Percentiles rank a stretch among this genome's conserved stretches.
Evolutionary conservation across 2,329 filamentous ascomycete genomes (phyloP).

Genomic region (Metarhizium guizhouense): DNA sequence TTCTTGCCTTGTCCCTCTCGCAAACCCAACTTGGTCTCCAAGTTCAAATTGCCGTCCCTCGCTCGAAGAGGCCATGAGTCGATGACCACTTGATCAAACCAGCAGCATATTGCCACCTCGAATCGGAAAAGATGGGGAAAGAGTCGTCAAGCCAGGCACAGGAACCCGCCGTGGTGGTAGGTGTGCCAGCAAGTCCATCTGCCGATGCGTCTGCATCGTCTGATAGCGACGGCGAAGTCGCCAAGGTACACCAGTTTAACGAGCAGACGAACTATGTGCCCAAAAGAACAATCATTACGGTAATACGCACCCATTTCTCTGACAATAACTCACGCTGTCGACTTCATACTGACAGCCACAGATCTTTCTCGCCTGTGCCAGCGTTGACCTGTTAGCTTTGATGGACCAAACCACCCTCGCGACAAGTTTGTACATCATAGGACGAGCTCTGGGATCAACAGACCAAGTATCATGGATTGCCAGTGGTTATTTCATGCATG

Average conservation of each 20-base stretch:
- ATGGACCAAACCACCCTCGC: constrained; percentile 51
- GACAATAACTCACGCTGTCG: background rate
- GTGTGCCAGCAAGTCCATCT: background rate
- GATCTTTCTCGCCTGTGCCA: constrained; percentile 50
- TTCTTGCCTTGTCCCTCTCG: background rate
- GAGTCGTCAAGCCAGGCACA: background rate
- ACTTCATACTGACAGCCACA: constrained; percentile 17
- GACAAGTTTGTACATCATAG: constrained; percentile 44
- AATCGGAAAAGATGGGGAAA: background rate
- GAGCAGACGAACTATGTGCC: constrained; percentile 50
- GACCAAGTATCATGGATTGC: constrained; percentile 46
- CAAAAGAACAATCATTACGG: constrained; percentile 40
- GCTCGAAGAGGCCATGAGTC: background rate
- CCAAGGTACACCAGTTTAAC: constrained; percentile 31
- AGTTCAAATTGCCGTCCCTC: background rate
- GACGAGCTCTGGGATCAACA: constrained; percentile 38
- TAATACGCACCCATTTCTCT: constrained; percentile 12
- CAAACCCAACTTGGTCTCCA: background rate
- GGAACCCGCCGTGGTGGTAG: background rate
- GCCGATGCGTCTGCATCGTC: constrained; percentile 1
- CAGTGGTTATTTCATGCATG: constrained; percentile 44
- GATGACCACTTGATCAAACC: background rate
- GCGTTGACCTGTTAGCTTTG: constrained; percentile 43
- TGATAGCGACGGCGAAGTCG: constrained; percentile 10
- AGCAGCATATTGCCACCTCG: background rate